phyloP scores from a whole-genome alignment of 257 asterid species.

The Solanum sejunctum region DNA sequence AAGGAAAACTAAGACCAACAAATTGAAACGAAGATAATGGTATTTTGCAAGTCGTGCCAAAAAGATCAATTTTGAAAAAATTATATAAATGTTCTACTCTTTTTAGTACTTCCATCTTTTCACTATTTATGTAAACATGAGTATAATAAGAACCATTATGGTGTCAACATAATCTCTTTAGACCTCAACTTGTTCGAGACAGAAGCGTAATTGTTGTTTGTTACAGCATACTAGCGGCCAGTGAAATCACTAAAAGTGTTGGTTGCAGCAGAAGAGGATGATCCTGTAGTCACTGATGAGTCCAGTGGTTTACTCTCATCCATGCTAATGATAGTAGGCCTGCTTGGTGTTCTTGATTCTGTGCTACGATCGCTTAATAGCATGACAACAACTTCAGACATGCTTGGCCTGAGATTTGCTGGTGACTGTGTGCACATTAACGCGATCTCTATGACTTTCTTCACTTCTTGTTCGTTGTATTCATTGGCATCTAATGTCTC shows the following conservation, averaged over 20 bases:
- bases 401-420: slow-evolving; percentile 55
- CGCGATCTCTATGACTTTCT: slow-evolving; percentile 59
- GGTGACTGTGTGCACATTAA: slow-evolving; percentile 64
- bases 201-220: neutral
- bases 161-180: neutral
- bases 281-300: slow-evolving; percentile 6
- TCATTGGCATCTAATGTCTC: slow-evolving; percentile 39
- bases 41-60: neutral
- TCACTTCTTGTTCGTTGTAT: slow-evolving; percentile 31
- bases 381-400: slow-evolving; percentile 73
- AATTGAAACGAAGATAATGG: neutral
- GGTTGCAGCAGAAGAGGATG: slow-evolving; percentile 42
- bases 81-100: neutral
- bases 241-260: slow-evolving; percentile 39
- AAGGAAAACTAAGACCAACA: neutral
- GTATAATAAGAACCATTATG: neutral
- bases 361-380: slow-evolving; percentile 28
- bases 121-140: neutral
- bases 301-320: slow-evolving; percentile 14
- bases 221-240: slow-evolving; percentile 32
- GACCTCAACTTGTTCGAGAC: neutral
- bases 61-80: neutral
- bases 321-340: slow-evolving; percentile 19
- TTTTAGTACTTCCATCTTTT: neutral
- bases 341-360: slow-evolving; percentile 14